These are phyloP conservation scores for Syncephalastrum sp. DNA, from an alignment of 371 early-diverging fungal species.

Conservation along the genomic window DNA sequence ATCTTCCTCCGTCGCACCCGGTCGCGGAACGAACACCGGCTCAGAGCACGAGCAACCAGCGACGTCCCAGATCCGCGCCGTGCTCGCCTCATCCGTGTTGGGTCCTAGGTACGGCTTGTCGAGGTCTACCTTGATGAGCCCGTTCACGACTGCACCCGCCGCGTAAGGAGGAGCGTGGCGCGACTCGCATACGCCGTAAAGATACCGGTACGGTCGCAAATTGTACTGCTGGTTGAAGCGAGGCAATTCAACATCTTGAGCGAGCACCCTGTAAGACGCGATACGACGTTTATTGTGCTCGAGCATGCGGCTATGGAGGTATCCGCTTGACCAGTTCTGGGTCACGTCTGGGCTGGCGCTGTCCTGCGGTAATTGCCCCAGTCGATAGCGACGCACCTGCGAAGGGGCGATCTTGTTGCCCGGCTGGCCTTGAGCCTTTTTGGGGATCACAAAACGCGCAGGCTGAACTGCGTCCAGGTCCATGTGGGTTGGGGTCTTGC, in stretches of 20 bases:
- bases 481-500: constrained; percentile 25
- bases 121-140: constrained; percentile 58
- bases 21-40: constrained; percentile 64
- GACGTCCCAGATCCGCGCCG: constrained; percentile 44
- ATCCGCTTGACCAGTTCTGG: constrained; percentile 11
- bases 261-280: constrained; percentile 42
- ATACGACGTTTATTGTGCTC: constrained; percentile 39
- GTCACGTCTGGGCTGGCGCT: constrained; percentile 9
- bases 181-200: constrained; percentile 58
- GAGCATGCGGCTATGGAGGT: constrained; percentile 14
- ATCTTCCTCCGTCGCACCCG: constrained; percentile 56
- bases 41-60: constrained; percentile 66
- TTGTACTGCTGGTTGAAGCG: constrained; percentile 53
- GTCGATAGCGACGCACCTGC: constrained; percentile 44
- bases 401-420: constrained; percentile 40
- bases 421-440: constrained; percentile 33
- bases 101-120: constrained; percentile 30
- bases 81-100: constrained; percentile 27
- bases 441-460: constrained; percentile 39
- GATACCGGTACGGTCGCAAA: constrained; percentile 50
- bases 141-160: constrained; percentile 47
- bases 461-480: constrained; percentile 36
- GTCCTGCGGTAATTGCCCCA: constrained; percentile 33
- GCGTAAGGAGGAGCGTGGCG: constrained; percentile 44
- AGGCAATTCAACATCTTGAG: constrained; percentile 59